A percentile compares a stretch with the other conserved stretches of the same genome.
These are phyloP conservation scores for Boletus sensibilis DNA, from an alignment of 768 basidiomycete genomes.

Conservation along the genomic window DNA sequence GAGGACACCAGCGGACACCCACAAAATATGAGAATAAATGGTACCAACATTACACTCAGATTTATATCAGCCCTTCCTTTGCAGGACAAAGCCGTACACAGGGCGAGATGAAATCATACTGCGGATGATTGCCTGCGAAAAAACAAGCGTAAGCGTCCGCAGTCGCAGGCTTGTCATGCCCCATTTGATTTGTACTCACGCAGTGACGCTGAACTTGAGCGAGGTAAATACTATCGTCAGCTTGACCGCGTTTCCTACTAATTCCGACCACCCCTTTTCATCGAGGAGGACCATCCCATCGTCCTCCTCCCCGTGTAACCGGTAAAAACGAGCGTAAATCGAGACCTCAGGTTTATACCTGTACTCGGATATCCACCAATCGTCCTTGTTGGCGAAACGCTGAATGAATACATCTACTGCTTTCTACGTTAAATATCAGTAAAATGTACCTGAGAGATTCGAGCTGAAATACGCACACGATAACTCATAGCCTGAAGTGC, in stretches of 20 bases:
- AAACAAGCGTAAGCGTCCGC: slow-evolving; percentile 9
- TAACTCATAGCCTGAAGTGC: slow-evolving; percentile 35
- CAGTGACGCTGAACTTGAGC: slow-evolving; percentile 34
- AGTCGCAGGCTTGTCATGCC: not conserved
- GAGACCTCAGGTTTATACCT: slow-evolving; percentile 34
- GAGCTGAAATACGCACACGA: slow-evolving; percentile 23
- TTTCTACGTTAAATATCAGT: slow-evolving; percentile 25
- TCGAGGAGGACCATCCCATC: slow-evolving; percentile 33
- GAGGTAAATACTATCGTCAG: slow-evolving; percentile 33
- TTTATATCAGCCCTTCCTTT: not conserved
- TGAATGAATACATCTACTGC: slow-evolving; percentile 32
- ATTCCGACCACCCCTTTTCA: slow-evolving; percentile 33
- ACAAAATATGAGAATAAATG: too few relatives aligned
- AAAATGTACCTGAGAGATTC: not conserved
- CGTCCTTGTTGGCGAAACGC: slow-evolving; percentile 35
- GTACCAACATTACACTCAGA: not conserved
- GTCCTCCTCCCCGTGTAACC: slow-evolving; percentile 33
- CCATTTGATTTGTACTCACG: slow-evolving; percentile 21
- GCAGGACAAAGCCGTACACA: not conserved
- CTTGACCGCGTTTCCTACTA: slow-evolving; percentile 34
- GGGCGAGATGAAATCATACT: slow-evolving; percentile 12
- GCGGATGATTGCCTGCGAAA: slow-evolving; percentile 28
- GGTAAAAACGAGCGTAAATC: slow-evolving; percentile 35
- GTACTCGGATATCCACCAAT: slow-evolving; percentile 37
- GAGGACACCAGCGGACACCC: not conserved